Conservation (phyloP, 2,329 filamentous ascomycete species). For the Plectosphaerella plurivora region DNA sequence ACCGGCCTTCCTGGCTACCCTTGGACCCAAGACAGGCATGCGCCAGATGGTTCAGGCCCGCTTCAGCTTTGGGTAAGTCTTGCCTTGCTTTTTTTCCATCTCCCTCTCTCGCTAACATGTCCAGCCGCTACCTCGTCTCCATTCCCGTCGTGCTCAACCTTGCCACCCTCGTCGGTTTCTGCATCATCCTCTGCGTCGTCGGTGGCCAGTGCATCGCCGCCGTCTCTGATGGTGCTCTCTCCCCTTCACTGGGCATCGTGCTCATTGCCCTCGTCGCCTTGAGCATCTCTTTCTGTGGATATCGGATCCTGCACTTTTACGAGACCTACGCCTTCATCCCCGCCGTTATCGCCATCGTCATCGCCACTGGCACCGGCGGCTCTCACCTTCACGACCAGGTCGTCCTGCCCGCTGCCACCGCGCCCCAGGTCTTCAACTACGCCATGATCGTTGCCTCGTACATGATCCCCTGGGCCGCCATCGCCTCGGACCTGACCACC, state of each 20-base stretch:
- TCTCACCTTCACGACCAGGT: slow-evolving; percentile 45
- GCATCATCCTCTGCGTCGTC: slow-evolving; percentile 56
- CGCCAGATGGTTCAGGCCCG: slow-evolving; percentile 62
- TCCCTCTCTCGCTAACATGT: slow-evolving; percentile 3
- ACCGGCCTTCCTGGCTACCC: slow-evolving; percentile 52
- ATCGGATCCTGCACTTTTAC: slow-evolving; percentile 50
- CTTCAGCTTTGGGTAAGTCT: slow-evolving; percentile 52
- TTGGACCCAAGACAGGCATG: slow-evolving; percentile 60
- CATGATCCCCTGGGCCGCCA: slow-evolving; percentile 57
- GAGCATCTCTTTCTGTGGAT: slow-evolving; percentile 60
- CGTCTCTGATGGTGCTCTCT: slow-evolving; percentile 42
- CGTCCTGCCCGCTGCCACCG: slow-evolving; percentile 27
- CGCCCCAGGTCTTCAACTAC: slow-evolving; percentile 47
- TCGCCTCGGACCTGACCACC: slow-evolving; percentile 57
- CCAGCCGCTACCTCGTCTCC: slow-evolving; percentile 49
- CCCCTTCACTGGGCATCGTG: slow-evolving; percentile 54
- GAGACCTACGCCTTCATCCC: slow-evolving; percentile 55
- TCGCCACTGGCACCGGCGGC: slow-evolving; percentile 51
- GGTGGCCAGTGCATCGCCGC: slow-evolving; percentile 56
- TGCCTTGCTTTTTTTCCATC: not conserved
- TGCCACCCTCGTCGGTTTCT: slow-evolving; percentile 60
- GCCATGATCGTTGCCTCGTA: slow-evolving; percentile 59
- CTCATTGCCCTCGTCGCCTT: slow-evolving; percentile 53
- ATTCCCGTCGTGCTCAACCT: slow-evolving; percentile 60
- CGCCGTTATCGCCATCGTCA: slow-evolving; percentile 48